Conservation (phyloP, 441 rosid species). For the Aleurites moluccanus region DNA sequence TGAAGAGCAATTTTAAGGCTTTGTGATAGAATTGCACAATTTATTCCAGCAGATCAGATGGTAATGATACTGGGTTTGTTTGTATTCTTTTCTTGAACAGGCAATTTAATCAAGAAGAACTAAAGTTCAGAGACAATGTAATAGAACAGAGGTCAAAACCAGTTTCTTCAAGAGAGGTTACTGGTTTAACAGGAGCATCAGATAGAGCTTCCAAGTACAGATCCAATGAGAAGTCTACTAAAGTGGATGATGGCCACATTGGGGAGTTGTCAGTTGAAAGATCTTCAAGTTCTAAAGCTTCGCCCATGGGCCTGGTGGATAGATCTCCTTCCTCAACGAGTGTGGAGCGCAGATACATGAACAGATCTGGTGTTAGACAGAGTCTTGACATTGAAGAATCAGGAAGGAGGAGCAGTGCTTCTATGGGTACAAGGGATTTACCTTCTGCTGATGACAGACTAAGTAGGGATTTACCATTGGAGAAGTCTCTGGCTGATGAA, state of each 20-base stretch:
- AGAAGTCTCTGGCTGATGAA: constrained; percentile 62
- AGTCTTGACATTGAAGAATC: constrained; percentile 78
- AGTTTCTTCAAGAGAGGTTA: constrained; percentile 52
- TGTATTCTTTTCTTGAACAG: constrained; percentile 39
- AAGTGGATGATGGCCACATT: constrained; percentile 64
- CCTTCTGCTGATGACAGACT: constrained; percentile 59
- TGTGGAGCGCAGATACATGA: constrained; percentile 71
- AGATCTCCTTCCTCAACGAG: constrained; percentile 82
- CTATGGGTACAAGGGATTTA: constrained; percentile 51
- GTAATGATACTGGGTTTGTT: background rate
- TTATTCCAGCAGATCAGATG: background rate
- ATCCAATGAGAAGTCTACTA: constrained; percentile 54
- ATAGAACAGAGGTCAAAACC: constrained; percentile 56
- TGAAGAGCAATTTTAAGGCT: background rate
- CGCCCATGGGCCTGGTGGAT: constrained; percentile 64
- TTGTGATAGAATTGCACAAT: background rate
- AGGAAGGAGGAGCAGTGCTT: constrained; percentile 56
- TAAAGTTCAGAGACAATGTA: constrained; percentile 43
- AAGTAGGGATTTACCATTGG: constrained; percentile 47
- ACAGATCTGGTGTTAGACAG: constrained; percentile 56
- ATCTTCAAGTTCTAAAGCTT: constrained; percentile 75
- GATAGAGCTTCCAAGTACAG: constrained; percentile 66
- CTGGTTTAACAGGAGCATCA: constrained; percentile 51
- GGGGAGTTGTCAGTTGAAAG: constrained; percentile 69
- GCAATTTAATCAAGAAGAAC: constrained; percentile 53